These are phyloP conservation scores for Medicago ruthenica DNA, from an alignment of 306 rosid species.

Conservation along the genomic window DNA sequence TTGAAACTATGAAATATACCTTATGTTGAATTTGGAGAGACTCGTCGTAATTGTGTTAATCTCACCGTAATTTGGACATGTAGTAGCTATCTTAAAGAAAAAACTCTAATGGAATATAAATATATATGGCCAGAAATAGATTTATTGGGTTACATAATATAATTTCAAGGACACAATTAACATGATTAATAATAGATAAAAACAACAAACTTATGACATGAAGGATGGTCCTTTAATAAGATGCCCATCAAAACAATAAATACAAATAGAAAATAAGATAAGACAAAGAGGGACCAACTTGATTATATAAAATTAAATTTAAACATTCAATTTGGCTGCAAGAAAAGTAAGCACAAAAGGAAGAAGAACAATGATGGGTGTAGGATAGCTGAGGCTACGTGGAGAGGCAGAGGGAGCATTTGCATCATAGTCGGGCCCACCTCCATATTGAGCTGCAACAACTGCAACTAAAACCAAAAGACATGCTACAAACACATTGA, in stretches of 20 bases:
- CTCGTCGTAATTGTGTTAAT: no score
- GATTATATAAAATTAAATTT: constrained; percentile 11
- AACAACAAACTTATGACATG: constrained; percentile 30
- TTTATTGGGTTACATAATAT: constrained; percentile 25
- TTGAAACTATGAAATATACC: no score
- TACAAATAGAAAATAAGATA: background rate
- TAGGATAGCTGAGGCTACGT: constrained; percentile 43
- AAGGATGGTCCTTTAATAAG: background rate
- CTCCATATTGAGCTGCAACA: constrained; percentile 53
- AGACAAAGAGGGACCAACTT: background rate
- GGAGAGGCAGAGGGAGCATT: constrained; percentile 34
- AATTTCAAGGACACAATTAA: constrained; percentile 22
- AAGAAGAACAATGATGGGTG: constrained; percentile 42
- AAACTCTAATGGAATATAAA: constrained; percentile 8
- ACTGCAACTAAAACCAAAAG: constrained; percentile 42
- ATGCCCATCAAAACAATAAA: constrained; percentile 2
- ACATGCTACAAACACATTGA: constrained; percentile 44
- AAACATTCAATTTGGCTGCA: constrained; percentile 36
- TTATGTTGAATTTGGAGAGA: no score
- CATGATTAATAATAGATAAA: constrained; percentile 5
- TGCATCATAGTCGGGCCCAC: background rate
- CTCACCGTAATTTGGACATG: no score
- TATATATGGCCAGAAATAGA: background rate
- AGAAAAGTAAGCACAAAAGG: constrained; percentile 48
- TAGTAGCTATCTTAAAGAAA: background rate